Percentiles rank a stretch among this genome's conserved stretches.
These are phyloP conservation scores for Bombardia bombarda DNA, from an alignment of 495 filamentous ascomycete species.

Conservation along the genomic window DNA sequence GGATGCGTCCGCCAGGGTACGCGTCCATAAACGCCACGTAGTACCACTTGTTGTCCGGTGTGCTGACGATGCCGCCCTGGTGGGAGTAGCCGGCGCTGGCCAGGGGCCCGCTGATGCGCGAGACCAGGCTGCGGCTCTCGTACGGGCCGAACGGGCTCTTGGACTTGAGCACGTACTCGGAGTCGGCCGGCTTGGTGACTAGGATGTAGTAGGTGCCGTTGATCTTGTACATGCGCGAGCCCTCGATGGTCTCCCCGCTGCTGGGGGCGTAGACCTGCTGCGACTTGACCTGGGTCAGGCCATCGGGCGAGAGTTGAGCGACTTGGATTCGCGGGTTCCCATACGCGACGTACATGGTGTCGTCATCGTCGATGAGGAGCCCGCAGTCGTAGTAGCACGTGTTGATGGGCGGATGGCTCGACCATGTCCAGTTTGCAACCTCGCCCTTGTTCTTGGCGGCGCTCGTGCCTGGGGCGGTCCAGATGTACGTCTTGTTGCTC, in stretches of 20 bases:
- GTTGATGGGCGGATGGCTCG: slow-evolving; percentile 17
- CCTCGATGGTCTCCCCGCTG: slow-evolving; percentile 38
- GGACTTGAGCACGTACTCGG: slow-evolving; percentile 41
- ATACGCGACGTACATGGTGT: slow-evolving; percentile 50
- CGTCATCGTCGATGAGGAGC: slow-evolving; percentile 49
- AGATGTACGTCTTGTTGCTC: slow-evolving; percentile 39
- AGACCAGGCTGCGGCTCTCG: slow-evolving; percentile 25
- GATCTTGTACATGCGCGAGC: slow-evolving; percentile 48
- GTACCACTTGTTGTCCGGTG: slow-evolving; percentile 46
- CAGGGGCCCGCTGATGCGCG: slow-evolving; percentile 31
- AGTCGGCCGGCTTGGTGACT: slow-evolving; percentile 33
- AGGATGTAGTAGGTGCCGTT: slow-evolving; percentile 50
- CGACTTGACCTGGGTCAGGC: slow-evolving; percentile 32
- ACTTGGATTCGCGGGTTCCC: slow-evolving; percentile 41
- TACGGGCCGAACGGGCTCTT: slow-evolving; percentile 42
- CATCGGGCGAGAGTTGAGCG: slow-evolving; percentile 42
- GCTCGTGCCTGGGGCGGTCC: slow-evolving; percentile 31
- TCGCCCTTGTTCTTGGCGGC: slow-evolving; percentile 10
- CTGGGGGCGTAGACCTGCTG: slow-evolving; percentile 37
- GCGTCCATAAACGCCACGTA: slow-evolving; percentile 50
- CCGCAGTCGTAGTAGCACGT: slow-evolving; percentile 54
- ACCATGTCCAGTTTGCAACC: slow-evolving; percentile 26
- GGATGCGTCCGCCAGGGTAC: slow-evolving; percentile 49
- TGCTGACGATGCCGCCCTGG: slow-evolving; percentile 51
- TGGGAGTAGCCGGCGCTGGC: slow-evolving; percentile 36